These are phyloP conservation scores for Triangularia verruculosa DNA, from an alignment of 2,329 filamentous ascomycete genomes.

Conservation along the genomic window DNA sequence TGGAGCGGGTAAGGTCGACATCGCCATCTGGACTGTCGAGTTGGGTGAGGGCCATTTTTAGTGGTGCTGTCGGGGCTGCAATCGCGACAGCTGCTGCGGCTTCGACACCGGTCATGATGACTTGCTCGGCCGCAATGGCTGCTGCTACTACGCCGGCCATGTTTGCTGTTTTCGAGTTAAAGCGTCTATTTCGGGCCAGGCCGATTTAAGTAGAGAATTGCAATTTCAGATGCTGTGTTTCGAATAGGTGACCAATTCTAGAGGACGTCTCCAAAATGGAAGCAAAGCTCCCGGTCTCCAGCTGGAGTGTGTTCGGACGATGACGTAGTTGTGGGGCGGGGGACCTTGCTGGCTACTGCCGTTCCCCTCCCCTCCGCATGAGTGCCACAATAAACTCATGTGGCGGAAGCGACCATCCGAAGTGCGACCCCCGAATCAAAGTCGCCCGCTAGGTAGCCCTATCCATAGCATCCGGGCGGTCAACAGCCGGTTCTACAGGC, in stretches of 20 bases:
- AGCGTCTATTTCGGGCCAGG: too few relatives aligned
- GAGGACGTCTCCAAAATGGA: background rate
- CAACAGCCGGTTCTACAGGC: too few relatives aligned
- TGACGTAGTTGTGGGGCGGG: conserved; percentile 9
- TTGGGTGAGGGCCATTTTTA: conserved; percentile 49
- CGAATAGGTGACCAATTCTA: background rate
- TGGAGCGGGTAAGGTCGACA: conserved; percentile 43
- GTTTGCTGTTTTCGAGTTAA: too few relatives aligned
- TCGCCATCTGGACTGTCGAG: conserved; percentile 35
- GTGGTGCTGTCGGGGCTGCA: conserved; percentile 49
- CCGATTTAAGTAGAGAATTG: too few relatives aligned
- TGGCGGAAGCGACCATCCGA: too few relatives aligned
- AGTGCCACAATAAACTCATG: background rate
- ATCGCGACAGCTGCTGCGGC: conserved; percentile 43
- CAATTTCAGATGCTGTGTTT: background rate
- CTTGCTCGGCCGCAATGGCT: conserved; percentile 39
- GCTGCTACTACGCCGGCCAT: conserved; percentile 42
- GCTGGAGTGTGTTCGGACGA: background rate
- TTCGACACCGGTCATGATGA: conserved; percentile 40
- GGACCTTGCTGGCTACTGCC: background rate
- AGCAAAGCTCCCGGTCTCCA: too few relatives aligned
- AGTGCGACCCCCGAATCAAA: too few relatives aligned
- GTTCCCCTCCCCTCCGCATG: background rate
- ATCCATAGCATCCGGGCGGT: too few relatives aligned
- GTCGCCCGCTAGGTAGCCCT: too few relatives aligned